Percentiles rank a stretch among this genome's conserved stretches.
These are phyloP conservation scores for Thielaviopsis ethacetica DNA, from an alignment of 2,329 filamentous ascomycete genomes.

Conservation along the genomic window DNA sequence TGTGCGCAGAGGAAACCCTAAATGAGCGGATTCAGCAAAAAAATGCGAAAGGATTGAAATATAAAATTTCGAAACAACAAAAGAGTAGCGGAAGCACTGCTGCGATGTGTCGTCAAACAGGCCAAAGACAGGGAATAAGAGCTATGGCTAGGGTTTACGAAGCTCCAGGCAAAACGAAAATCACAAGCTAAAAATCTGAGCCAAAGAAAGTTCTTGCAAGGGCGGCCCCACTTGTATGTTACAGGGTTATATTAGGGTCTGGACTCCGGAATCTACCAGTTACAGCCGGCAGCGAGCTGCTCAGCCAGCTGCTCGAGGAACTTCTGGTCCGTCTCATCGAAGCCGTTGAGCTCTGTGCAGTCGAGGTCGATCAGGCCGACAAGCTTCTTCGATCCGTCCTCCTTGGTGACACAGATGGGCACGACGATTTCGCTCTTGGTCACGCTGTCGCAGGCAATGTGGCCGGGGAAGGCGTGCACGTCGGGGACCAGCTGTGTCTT, in stretches of 20 bases:
- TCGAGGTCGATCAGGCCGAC: slow-evolving; percentile 70
- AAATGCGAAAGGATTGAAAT: no score
- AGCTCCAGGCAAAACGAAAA: no score
- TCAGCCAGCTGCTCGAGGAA: slow-evolving; percentile 50
- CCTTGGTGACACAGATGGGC: slow-evolving; percentile 36
- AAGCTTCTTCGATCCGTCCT: slow-evolving; percentile 26
- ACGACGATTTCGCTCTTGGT: slow-evolving; percentile 72
- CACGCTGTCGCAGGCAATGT: slow-evolving; percentile 66
- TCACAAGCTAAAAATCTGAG: no score
- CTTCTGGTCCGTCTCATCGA: slow-evolving; percentile 49
- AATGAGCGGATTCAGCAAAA: no score
- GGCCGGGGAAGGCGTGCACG: slow-evolving; percentile 59
- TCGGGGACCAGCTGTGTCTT: slow-evolving; percentile 52
- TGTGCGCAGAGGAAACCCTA: neutral
- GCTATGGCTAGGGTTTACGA: no score
- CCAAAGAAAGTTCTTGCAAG: neutral
- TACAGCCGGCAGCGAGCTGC: slow-evolving; percentile 42
- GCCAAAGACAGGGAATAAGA: no score
- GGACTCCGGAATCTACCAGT: slow-evolving; percentile 35
- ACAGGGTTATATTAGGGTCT: slow-evolving; percentile 3
- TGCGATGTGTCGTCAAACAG: no score
- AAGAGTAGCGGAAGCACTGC: no score
- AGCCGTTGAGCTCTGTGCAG: slow-evolving; percentile 49
- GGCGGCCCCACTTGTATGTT: neutral
- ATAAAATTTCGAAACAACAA: no score